These are phyloP conservation scores for Citrullus colocynthis DNA, from an alignment of 306 rosid genomes.

Conservation along the genomic window DNA sequence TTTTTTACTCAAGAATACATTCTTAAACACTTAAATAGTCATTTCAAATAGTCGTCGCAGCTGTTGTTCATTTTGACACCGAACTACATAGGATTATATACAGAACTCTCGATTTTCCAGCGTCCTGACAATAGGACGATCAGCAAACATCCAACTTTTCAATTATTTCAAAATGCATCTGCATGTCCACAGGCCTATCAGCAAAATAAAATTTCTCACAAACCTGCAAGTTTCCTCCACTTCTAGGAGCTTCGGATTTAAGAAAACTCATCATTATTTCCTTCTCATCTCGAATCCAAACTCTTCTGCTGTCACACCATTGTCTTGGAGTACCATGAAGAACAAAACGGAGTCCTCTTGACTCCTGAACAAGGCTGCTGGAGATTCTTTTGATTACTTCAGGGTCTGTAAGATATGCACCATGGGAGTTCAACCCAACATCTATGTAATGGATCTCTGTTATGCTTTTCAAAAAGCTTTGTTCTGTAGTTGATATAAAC, in stretches of 20 bases:
- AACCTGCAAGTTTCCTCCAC: conserved; percentile 37
- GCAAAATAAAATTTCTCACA: conserved; percentile 39
- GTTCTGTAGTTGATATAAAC: conserved; percentile 36
- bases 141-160: conserved; percentile 41
- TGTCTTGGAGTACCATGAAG: conserved; percentile 94
- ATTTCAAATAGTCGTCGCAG: neutral
- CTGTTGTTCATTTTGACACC: neutral
- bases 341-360: conserved; percentile 28
- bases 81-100: too few species aligned
- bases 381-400: conserved; percentile 42
- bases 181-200: conserved; percentile 39
- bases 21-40: too few species aligned
- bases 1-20: too few species aligned
- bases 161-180: conserved; percentile 88
- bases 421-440: conserved; percentile 67
- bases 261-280: conserved; percentile 41
- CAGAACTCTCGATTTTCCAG: neutral
- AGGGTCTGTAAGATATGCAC: conserved; percentile 53
- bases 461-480: conserved; percentile 44
- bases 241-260: conserved; percentile 32
- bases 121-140: neutral
- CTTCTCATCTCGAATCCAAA: conserved; percentile 56
- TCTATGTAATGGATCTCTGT: conserved; percentile 68
- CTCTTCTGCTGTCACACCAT: conserved; percentile 54
- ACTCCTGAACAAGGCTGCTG: conserved; percentile 22